Evolutionary conservation across 768 basidiomycete genomes (phyloP), one percentile per base, ranked within the genome.

Genomic region (Naganishia randhawae): DNA sequence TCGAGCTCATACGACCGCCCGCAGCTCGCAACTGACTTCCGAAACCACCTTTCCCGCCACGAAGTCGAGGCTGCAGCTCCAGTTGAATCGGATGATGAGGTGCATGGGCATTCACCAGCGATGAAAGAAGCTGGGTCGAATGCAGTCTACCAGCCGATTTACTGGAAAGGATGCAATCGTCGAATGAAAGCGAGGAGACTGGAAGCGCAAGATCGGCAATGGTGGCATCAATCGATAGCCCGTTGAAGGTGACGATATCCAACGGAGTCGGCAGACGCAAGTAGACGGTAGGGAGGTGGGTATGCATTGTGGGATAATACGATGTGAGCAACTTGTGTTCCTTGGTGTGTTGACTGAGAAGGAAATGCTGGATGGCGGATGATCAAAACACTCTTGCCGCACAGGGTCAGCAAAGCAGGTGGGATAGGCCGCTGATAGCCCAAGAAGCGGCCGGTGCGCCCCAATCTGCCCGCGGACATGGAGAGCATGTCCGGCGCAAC

Each of bases 11-110:
- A 35, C 95, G 86, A 14, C 96, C 95, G 72, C 96, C 96, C 16
- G 95, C 95, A 0, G 96, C 95, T 78, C 96, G 86, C 72, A 99
- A 84, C 82, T 97, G 93, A 19, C 89, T 91, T 3, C 96, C 96
- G 75, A 99, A 98, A 37, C 95, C 96, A 78, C 96, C 95, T 81
- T 98, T 99, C 22, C 96, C 96, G 55, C 95, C 95, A 2, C 84
- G 83, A 8, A 97, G 76, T 29, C 88, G 83, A 0, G 91, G 88
- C 0, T 85, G 82, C n/a, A 95, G 83, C 0, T 91, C 85, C 0
- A 97, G 82, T 1, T 61, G 57, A 29, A 61, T 61, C 7, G 57
- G 57, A 25, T 61, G 57, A 41, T 25, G 39, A 39, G 57, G 57
- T 39, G 39, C 57, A 41, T 61, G 13, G 27, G 55, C 16, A 27